phyloP scores from a whole-genome alignment of 768 basidiomycete genomes.

The Pulveroboletus sp. region DNA sequence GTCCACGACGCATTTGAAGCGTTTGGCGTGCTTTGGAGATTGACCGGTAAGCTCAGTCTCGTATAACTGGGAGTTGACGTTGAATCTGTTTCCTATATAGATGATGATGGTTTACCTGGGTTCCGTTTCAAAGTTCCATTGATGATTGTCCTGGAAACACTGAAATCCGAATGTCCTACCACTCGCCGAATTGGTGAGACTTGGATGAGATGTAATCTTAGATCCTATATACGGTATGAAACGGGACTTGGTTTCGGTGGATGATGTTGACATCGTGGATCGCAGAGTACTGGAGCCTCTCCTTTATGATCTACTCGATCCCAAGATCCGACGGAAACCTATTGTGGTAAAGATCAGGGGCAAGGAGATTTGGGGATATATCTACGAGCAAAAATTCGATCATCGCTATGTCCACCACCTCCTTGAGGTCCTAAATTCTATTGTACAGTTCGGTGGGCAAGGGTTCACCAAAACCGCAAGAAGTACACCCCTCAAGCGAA shows the following conservation, averaged over 20 bases:
- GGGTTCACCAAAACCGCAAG: constrained; percentile 77
- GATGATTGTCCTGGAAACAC: constrained; percentile 80
- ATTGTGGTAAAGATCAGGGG: constrained; percentile 52
- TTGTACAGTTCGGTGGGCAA: constrained; percentile 86
- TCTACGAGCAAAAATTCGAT: constrained; percentile 75
- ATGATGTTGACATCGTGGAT: neutral
- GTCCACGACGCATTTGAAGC: constrained; percentile 69
- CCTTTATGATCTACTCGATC: constrained; percentile 71
- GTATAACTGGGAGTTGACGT: neutral
- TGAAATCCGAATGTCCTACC: constrained; percentile 71
- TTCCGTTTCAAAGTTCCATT: constrained; percentile 80
- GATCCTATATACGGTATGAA: constrained; percentile 85
- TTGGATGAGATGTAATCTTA: constrained; percentile 94
- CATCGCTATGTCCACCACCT: constrained; percentile 68
- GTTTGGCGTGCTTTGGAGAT: constrained; percentile 89
- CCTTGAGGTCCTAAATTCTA: constrained; percentile 69
- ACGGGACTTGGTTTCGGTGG: neutral
- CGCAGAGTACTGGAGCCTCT: constrained; percentile 87
- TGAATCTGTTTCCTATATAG: constrained; percentile 37
- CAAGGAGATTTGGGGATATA: constrained; percentile 60
- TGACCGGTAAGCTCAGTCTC: constrained; percentile 56
- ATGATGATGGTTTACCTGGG: constrained; percentile 79
- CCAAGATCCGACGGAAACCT: constrained; percentile 52
- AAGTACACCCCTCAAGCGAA: constrained; percentile 57
- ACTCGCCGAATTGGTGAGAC: constrained; percentile 83